Evolutionary conservation across 108 stramenopile species (phyloP).

Genomic region (Cyclotella choctawhatcheeana): DNA sequence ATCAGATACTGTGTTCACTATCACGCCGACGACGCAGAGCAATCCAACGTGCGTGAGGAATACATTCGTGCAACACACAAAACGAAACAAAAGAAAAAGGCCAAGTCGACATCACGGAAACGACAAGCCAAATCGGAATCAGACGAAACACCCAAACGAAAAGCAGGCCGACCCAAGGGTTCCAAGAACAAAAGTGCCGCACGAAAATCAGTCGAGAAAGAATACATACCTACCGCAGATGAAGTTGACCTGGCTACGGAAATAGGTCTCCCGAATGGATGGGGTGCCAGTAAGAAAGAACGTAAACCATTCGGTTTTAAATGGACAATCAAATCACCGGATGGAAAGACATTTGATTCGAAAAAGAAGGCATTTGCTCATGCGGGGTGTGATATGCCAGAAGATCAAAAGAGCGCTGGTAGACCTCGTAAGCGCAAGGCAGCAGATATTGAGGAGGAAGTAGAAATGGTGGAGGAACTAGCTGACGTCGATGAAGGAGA

Average conservation of each 20-base stretch:
- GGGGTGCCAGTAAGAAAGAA: constrained; percentile 50
- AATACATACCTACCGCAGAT: constrained; percentile 28
- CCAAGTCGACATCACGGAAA: constrained; percentile 38
- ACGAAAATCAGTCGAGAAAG: constrained; percentile 4
- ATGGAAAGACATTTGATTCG: constrained; percentile 52
- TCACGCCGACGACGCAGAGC: constrained; percentile 67
- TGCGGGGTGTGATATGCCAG: constrained; percentile 17
- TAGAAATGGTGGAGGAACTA: constrained; percentile 12
- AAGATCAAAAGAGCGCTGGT: constrained; percentile 1
- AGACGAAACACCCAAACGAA: constrained; percentile 12
- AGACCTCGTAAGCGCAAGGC: constrained; percentile 10
- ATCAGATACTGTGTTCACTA: constrained; percentile 75
- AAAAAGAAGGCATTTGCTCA: constrained; percentile 66
- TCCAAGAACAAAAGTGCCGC: constrained; percentile 20
- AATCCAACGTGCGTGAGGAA: constrained; percentile 68
- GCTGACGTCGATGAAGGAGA: constrained; percentile 61
- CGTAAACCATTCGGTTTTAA: constrained; percentile 33
- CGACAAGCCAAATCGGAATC: neutral
- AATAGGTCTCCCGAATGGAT: constrained; percentile 62
- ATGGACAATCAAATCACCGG: constrained; percentile 57
- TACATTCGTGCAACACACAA: constrained; percentile 62
- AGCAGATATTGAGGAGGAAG: constrained; percentile 29
- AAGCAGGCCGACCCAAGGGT: constrained; percentile 30
- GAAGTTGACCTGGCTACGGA: constrained; percentile 44
- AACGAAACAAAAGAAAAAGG: constrained; percentile 53